Conservation (phyloP, 192 early-diverging fungal species). For the Martensiomyces pterosporus region DNA sequence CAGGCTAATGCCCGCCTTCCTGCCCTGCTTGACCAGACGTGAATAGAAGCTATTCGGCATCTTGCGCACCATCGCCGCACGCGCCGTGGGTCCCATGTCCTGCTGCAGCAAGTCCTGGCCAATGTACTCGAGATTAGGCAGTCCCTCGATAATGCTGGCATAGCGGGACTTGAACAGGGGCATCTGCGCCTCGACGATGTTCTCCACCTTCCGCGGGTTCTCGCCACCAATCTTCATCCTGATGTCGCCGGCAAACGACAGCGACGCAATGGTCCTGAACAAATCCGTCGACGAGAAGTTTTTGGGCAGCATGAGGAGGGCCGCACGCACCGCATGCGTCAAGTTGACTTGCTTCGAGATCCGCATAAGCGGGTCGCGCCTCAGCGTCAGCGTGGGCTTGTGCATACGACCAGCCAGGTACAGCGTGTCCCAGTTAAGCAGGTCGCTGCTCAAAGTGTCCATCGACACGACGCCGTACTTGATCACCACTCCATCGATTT, state of each 20-base stretch:
- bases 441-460: slow-evolving; percentile 77
- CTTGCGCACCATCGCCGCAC: slow-evolving; percentile 70
- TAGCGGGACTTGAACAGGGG: slow-evolving; percentile 48
- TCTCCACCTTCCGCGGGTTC: slow-evolving; percentile 93
- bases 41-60: slow-evolving; percentile 75
- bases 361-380: slow-evolving; percentile 43
- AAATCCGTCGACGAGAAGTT: slow-evolving; percentile 79
- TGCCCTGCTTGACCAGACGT: slow-evolving; percentile 48
- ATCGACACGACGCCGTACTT: slow-evolving; percentile 98
- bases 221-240: slow-evolving; percentile 89
- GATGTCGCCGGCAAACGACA: slow-evolving; percentile 93
- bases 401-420: slow-evolving; percentile 97
- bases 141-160: slow-evolving; percentile 45
- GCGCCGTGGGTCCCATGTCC: slow-evolving; percentile 57
- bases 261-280: slow-evolving; percentile 71
- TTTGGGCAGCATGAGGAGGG: slow-evolving; percentile 77
- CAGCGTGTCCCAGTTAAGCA: slow-evolving; percentile 91
- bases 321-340: slow-evolving; percentile 74
- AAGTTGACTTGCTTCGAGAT: slow-evolving; percentile 76
- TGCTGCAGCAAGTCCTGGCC: slow-evolving; percentile 52
- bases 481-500: slow-evolving; percentile 77
- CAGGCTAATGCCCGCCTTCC: slow-evolving; percentile 29
- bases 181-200: slow-evolving; percentile 80
- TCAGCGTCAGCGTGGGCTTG: slow-evolving; percentile 67
- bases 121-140: slow-evolving; percentile 46